These are phyloP conservation scores for Tolypocladium nubicola DNA, from an alignment of 2,329 filamentous ascomycete species.

Conservation along the genomic window DNA sequence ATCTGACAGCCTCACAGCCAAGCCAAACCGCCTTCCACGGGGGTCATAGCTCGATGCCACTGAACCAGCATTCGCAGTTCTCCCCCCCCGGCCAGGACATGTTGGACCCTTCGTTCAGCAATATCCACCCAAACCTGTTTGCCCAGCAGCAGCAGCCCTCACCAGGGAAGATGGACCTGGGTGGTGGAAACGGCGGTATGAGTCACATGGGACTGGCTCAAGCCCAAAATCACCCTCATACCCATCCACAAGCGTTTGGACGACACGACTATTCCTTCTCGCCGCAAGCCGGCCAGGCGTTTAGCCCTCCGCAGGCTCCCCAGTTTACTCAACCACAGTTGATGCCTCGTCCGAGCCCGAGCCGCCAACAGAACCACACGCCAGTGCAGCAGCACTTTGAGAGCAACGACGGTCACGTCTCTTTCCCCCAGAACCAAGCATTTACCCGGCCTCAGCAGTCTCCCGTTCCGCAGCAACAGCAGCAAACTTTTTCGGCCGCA, in stretches of 20 bases:
- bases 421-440: conserved; percentile 14
- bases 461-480: conserved; percentile 18
- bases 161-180: conserved; percentile 17
- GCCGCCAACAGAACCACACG: conserved; percentile 21
- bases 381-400: conserved; percentile 18
- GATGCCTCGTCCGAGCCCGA: conserved; percentile 18
- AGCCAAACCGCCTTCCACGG: conserved; percentile 18
- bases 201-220: conserved; percentile 16
- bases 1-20: conserved; percentile 17
- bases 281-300: conserved; percentile 19
- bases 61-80: conserved; percentile 21
- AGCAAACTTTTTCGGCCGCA: conserved; percentile 12
- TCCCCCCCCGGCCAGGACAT: conserved; percentile 21
- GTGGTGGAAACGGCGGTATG: conserved; percentile 7
- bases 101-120: conserved; percentile 25
- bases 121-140: conserved; percentile 26
- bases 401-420: conserved; percentile 18
- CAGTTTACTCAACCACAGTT: conserved; percentile 23
- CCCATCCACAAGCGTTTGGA: conserved; percentile 20
- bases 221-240: conserved; percentile 18
- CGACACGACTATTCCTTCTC: conserved; percentile 23
- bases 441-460: conserved; percentile 18
- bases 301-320: conserved; percentile 16
- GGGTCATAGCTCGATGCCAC: conserved; percentile 17
- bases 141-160: conserved; percentile 15